Base-by-base conservation (phyloP, 2,329 filamentous ascomycete species). In the Xylariaceae sp. region DNA sequence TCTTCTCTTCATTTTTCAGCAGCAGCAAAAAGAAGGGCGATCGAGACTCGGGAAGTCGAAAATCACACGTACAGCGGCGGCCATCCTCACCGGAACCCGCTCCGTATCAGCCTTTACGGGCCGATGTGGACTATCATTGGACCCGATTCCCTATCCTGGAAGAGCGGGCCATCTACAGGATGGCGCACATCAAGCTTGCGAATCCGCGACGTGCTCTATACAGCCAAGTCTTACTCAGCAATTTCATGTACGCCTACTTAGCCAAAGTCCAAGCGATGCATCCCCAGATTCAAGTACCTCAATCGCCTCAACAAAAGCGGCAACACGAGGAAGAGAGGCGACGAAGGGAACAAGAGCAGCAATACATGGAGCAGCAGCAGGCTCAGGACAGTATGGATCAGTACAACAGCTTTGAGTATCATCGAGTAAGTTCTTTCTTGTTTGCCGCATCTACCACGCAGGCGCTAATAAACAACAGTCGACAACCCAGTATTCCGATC, bases 231-330 rank as follows among this genome's bases (percentile, higher is more conserved):
- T 78, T 99, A 53, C 81, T 99, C 60, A 97, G 92, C 73, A 99
- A 99, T 70, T 99, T 99, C 72, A 99, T 99, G 94, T 99, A 99
- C 74, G 94, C 91, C 51, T 99, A 99, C 69, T 81, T 99, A 59
- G 94, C 94, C 56, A 99, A 97, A 71, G 94, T 99, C 42, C 94
- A 99, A 73, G 91, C 95, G 65, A 97, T 97, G 90, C 94, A 99
- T 70, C 94, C 94, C 41, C 90, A 96, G 66, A 89, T 97, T 73
- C 89, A 95, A 64, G 86, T 96, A 41, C 90, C 90, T n/a, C 82
- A 88, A 34, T 92, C 88, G 14, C 85, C 88, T 34, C 90, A 91
- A 63, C 86, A 88, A 66, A 83, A 82, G 65, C 76, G 77, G 47
- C 70, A 82, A 47, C 80, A 84, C 55, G 79, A 83, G 57, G 63